Evolutionary conservation across 192 early-diverging fungal species (phyloP), one percentile per base, ranked within the genome.

Genomic region (Backusella circina): DNA sequence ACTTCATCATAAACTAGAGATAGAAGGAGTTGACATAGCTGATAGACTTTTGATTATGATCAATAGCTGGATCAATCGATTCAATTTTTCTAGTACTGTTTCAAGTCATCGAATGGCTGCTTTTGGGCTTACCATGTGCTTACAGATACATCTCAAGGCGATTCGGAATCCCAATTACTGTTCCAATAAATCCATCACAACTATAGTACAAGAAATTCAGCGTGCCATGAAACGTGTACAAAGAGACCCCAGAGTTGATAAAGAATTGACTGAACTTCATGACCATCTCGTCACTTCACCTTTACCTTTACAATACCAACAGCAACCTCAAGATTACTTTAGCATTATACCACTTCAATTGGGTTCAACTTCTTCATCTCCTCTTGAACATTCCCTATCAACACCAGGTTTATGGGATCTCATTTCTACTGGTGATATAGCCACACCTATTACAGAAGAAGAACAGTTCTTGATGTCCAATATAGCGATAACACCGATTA

Each of bases 331-430:
- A 35, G 67, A 68, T 1, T 68, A 68, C 33, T 68, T 68, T 68
- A 68, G 67, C 36, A 38, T 68, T 37, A 36, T 68, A 68, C 67
- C 67, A 68, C 67, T 68, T 68, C 32, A 38, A 38, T n/a, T 37
- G n/a, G 32, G 12, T 10, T 37, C 67, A 10, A 68, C 32, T 3
- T 23, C 67, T 10, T 68, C 67, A 12, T 37, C 67, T 12, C 18
- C 32, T 21, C 15, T 67, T 18, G 67, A 68, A 36, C 32, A 35
- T n/a, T 26, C 36, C 9, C 12, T 36, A 8, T 37, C 32, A 21
- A 68, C 67, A 38, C 67, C 67, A 2, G 67, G 67, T 12, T 13
- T 68, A 37, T 68, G 67, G 67, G 32, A 33, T 9, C n/a, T 36
- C 4, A 36, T 36, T 10, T 37, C 67, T 12, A 68, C 32, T 37